A percentile compares a stretch with the other conserved stretches of the same genome.
Conservation (phyloP, 2,329 filamentous ascomycete genomes). For the Aspergillus carbonarius region DNA sequence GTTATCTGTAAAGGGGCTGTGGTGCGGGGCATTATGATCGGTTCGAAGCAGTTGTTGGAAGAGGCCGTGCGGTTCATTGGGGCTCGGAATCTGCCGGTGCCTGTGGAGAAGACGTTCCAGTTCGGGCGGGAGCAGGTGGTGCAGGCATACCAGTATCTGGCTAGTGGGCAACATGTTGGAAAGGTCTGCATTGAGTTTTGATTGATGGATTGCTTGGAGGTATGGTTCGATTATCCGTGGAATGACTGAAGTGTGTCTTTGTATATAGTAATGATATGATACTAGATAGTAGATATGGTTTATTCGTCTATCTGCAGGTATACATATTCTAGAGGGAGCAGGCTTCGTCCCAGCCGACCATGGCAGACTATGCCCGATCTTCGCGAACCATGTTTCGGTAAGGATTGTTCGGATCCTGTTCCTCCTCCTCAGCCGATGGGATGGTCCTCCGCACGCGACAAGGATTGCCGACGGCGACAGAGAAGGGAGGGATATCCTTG, state of each 20-base stretch:
- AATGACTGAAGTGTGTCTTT: not conserved
- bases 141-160: constrained; percentile 24
- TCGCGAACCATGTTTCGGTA: constrained; percentile 23
- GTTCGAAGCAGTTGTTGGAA: constrained; percentile 38
- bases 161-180: constrained; percentile 32
- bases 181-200: constrained; percentile 34
- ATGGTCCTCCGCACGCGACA: constrained; percentile 27
- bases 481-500: constrained; percentile 34
- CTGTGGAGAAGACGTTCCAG: constrained; percentile 20
- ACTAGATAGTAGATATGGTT: too few relatives aligned
- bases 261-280: too few relatives aligned
- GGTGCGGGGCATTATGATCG: constrained; percentile 38
- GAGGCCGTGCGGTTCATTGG: constrained; percentile 34
- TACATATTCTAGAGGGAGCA: too few relatives aligned
- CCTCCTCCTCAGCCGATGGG: constrained; percentile 25
- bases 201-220: not conserved
- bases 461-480: constrained; percentile 31
- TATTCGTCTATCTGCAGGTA: too few relatives aligned
- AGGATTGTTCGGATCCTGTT: constrained; percentile 23
- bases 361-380: constrained; percentile 4
- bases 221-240: not conserved
- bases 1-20: constrained; percentile 27
- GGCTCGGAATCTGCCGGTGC: constrained; percentile 23
- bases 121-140: constrained; percentile 30
- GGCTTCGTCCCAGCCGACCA: too few relatives aligned